phyloP scores from a whole-genome alignment of 371 early-diverging fungal genomes.

The Capillidium heterosporum region DNA sequence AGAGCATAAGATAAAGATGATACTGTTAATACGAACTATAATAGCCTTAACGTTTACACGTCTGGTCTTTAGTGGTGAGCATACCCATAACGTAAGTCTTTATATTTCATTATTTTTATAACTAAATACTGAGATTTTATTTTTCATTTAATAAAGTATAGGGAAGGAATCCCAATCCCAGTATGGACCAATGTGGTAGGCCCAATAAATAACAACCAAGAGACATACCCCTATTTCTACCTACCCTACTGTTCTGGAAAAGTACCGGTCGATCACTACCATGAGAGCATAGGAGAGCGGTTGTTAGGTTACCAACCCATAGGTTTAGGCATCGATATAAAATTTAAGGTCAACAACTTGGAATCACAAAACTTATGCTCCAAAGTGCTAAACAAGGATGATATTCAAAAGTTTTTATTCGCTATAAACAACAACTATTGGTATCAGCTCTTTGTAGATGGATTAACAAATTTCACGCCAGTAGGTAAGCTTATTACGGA shows the following conservation, averaged over 20 bases:
- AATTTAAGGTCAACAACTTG: slow-evolving; percentile 22
- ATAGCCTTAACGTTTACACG: no score
- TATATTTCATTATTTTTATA: no score
- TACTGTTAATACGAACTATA: no score
- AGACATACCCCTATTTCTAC: slow-evolving; percentile 58
- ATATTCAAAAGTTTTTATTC: background rate
- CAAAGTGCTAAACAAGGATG: background rate
- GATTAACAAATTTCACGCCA: background rate
- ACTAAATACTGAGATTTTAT: no score
- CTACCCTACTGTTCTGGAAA: slow-evolving; percentile 55
- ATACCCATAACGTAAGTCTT: no score
- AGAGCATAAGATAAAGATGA: no score
- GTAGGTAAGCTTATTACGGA: slow-evolving; percentile 2
- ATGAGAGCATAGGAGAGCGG: slow-evolving; percentile 68
- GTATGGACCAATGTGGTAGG: slow-evolving; percentile 68
- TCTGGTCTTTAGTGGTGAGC: no score
- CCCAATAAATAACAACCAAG: slow-evolving; percentile 37
- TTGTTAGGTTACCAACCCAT: slow-evolving; percentile 56
- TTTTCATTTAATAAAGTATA: slow-evolving; percentile 19
- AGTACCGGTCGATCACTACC: slow-evolving; percentile 36
- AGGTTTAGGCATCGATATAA: slow-evolving; percentile 49
- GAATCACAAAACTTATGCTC: background rate
- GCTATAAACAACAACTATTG: background rate
- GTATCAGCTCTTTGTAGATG: background rate
- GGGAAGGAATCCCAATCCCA: slow-evolving; percentile 28